These are phyloP conservation scores for Aspergillus cristatus DNA, from an alignment of 495 filamentous ascomycete species.

Conservation along the genomic window DNA sequence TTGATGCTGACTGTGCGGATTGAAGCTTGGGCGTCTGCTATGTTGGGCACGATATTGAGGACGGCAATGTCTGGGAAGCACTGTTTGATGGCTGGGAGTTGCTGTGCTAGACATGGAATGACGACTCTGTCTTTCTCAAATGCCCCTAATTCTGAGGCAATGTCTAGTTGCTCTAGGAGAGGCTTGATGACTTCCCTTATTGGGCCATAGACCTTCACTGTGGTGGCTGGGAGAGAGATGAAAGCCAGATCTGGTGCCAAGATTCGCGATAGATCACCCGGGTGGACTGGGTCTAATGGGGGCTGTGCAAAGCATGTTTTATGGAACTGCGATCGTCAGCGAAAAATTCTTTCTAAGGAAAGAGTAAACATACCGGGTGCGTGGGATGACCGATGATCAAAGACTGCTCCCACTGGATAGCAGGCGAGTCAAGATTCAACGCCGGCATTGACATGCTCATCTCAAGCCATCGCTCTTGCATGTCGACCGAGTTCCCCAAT, in stretches of 20 bases:
- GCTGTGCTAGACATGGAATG: constrained; percentile 13
- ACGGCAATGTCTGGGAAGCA: constrained; percentile 8
- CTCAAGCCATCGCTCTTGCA: constrained; percentile 4
- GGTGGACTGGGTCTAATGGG: constrained; percentile 7
- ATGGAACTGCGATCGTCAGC: constrained; percentile 8
- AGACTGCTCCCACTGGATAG: constrained; percentile 10
- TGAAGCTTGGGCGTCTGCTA: constrained; percentile 12
- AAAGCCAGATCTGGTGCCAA: constrained; percentile 8
- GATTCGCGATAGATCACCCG: constrained; percentile 7
- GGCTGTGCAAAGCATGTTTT: constrained; percentile 7
- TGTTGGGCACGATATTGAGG: constrained; percentile 4
- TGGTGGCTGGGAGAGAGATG: constrained; percentile 5
- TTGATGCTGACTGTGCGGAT: constrained; percentile 11
- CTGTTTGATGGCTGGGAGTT: constrained; percentile 7
- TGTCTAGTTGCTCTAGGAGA: constrained; percentile 3
- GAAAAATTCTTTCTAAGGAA: too few species aligned
- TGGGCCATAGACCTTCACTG: constrained; percentile 2
- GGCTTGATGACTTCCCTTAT: constrained; percentile 5
- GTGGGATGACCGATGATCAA: constrained; percentile 15
- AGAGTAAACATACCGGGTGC: constrained; percentile 17
- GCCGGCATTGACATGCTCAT: constrained; percentile 24
- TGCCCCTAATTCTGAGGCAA: constrained; percentile 1
- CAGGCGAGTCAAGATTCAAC: constrained; percentile 30
- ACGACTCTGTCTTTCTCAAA: constrained; percentile 1
- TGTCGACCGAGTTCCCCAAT: too few species aligned